A percentile compares a stretch with the other conserved stretches of the same genome.
phyloP scores from a whole-genome alignment of 169 alveolate genomes.

The Plasmodium berghei region DNA sequence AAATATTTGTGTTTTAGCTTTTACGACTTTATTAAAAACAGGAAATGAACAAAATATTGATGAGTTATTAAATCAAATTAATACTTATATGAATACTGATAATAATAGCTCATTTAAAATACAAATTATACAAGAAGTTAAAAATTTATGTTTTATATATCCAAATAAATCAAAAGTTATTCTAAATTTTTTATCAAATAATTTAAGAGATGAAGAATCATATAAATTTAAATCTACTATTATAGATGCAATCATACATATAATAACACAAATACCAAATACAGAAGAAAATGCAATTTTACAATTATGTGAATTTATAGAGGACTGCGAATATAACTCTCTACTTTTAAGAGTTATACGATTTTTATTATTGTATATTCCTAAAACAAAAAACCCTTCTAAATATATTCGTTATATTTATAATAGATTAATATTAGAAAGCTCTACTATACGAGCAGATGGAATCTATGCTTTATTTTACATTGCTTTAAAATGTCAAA shows the following conservation, averaged over 20 bases:
- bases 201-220: conserved; percentile 94
- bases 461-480: conserved; percentile 96
- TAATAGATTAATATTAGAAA: conserved; percentile 97
- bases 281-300: conserved; percentile 91
- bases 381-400: conserved; percentile 92
- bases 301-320: conserved; percentile 96
- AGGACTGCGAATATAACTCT: conserved; percentile 97
- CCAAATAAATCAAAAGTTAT: conserved; percentile 94
- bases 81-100: conserved; percentile 78
- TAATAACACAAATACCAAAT: conserved; percentile 86
- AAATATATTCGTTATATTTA: conserved; percentile 95
- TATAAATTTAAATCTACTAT: conserved; percentile 91
- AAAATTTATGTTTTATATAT: conserved; percentile 92
- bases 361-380: conserved; percentile 93
- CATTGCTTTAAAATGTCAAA: conserved; percentile 87
- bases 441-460: conserved; percentile 96
- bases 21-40: conserved; percentile 95
- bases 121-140: conserved; percentile 93
- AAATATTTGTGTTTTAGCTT: conserved; percentile 94
- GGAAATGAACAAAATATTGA: conserved; percentile 96
- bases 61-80: conserved; percentile 91
- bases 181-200: conserved; percentile 91
- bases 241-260: conserved; percentile 93
- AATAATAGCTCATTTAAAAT: conserved; percentile 91
- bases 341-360: conserved; percentile 89